Conservation (phyloP, 129 eudicot genomes). For the Ambrosia trifida region DNA sequence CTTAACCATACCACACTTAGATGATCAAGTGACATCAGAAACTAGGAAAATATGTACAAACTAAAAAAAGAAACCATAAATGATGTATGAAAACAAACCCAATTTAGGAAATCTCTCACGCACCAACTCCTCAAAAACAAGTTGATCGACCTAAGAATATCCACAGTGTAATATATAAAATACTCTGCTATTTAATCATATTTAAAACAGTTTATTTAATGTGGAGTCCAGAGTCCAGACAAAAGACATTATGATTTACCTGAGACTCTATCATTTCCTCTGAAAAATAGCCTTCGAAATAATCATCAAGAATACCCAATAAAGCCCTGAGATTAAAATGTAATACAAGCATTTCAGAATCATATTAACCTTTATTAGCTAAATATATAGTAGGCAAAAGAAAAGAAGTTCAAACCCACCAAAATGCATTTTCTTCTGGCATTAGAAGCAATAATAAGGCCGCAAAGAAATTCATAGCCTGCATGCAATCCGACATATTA, state of each 20-base stretch:
- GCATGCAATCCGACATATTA: constrained; percentile 34
- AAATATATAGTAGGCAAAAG: neutral
- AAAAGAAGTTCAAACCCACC: constrained; percentile 51
- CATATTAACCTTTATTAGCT: constrained; percentile 5
- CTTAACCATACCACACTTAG: too few species aligned
- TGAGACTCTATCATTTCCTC: constrained; percentile 97
- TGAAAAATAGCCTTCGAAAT: constrained; percentile 93
- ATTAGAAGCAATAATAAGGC: constrained; percentile 89
- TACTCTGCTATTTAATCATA: neutral
- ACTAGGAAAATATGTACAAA: neutral
- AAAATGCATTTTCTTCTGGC: constrained; percentile 99
- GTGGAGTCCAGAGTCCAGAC: constrained; percentile 10
- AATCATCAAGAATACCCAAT: constrained; percentile 94
- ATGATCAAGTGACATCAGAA: constrained; percentile 21
- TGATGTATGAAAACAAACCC: constrained; percentile 47
- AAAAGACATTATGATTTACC: constrained; percentile 38
- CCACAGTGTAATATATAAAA: constrained; percentile 17
- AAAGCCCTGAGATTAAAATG: constrained; percentile 66
- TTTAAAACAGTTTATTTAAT: neutral
- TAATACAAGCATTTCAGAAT: neutral
- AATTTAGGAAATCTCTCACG: constrained; percentile 93
- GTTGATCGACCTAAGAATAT: constrained; percentile 83
- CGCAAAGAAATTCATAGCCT: constrained; percentile 99
- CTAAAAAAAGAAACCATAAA: neutral
- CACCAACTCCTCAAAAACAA: constrained; percentile 94